Conservation (phyloP, 1,139 yeast species). For the Kurtzmaniella quercitrusa region DNA sequence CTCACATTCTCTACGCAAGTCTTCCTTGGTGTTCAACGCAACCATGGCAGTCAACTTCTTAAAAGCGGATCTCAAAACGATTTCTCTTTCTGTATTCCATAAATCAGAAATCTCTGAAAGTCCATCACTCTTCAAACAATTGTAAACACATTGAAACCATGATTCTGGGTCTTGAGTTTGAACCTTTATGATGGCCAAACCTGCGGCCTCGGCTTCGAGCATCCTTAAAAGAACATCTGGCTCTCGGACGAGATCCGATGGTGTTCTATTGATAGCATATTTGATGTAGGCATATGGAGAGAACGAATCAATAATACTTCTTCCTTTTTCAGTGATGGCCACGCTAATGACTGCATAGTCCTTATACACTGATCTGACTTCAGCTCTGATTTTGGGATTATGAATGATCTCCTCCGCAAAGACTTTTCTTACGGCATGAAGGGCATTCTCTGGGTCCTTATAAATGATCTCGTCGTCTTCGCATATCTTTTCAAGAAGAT, state of each 20-base stretch:
- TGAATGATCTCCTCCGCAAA: constrained; percentile 77
- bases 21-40: constrained; percentile 77
- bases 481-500: constrained; percentile 52
- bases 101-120: constrained; percentile 72
- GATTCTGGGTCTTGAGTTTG: constrained; percentile 38
- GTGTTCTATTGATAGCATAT: constrained; percentile 79
- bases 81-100: constrained; percentile 79
- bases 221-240: constrained; percentile 86
- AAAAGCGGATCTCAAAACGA: constrained; percentile 63
- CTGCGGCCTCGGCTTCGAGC: constrained; percentile 80
- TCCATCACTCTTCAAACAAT: constrained; percentile 74
- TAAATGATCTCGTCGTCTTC: constrained; percentile 54
- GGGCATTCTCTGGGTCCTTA: constrained; percentile 58
- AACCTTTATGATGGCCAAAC: constrained; percentile 49
- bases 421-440: constrained; percentile 70
- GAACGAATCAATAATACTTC: constrained; percentile 63
- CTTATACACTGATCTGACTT: constrained; percentile 67
- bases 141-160: constrained; percentile 47
- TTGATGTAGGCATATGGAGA: constrained; percentile 88
- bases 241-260: constrained; percentile 62
- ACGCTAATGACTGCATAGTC: constrained; percentile 69
- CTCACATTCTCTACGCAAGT: constrained; percentile 73
- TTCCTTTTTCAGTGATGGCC: constrained; percentile 83
- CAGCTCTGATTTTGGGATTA: constrained; percentile 76
- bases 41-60: constrained; percentile 65